phyloP scores from a whole-genome alignment of 495 filamentous ascomycete species.

The Lentithecium fluviatile region DNA sequence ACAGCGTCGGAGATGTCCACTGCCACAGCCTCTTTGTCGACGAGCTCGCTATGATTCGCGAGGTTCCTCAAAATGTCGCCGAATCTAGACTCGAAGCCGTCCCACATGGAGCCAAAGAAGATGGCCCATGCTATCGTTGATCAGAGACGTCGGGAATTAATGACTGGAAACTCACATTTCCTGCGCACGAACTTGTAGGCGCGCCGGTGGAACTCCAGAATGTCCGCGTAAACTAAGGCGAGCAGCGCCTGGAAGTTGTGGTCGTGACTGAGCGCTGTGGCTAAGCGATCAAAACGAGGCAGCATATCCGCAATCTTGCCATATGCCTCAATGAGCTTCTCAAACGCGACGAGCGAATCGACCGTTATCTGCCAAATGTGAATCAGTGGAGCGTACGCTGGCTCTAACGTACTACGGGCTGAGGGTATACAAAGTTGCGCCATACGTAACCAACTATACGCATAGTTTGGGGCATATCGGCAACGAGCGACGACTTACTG shows the following conservation, averaged over 20 bases:
- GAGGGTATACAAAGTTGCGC: neutral
- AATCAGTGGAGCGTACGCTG: neutral
- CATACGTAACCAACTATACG: neutral
- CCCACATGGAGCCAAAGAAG: constrained; percentile 48
- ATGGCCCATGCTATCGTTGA: constrained; percentile 46
- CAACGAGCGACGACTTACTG: constrained; percentile 29
- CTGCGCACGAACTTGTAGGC: constrained; percentile 50
- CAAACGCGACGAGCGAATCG: constrained; percentile 44
- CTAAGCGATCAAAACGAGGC: constrained; percentile 43
- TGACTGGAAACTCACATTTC: constrained; percentile 38
- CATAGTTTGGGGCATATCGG: no score
- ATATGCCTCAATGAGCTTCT: constrained; percentile 47
- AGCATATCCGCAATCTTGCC: constrained; percentile 45
- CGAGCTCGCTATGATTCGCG: constrained; percentile 40
- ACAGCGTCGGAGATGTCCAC: constrained; percentile 38
- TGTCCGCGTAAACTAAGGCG: constrained; percentile 48
- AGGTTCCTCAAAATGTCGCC: constrained; percentile 45
- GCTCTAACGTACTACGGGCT: no score
- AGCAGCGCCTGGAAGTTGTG: constrained; percentile 44
- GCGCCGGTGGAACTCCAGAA: constrained; percentile 48
- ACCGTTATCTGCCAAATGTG: constrained; percentile 23
- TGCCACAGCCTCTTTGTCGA: constrained; percentile 43
- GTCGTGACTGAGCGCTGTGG: constrained; percentile 37
- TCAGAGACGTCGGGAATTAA: neutral
- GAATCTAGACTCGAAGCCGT: constrained; percentile 45